Evolutionary conservation across 2,329 filamentous ascomycete species (phyloP), one percentile per base, ranked within the genome.

Genomic region (Sphaerostilbella broomeana): DNA sequence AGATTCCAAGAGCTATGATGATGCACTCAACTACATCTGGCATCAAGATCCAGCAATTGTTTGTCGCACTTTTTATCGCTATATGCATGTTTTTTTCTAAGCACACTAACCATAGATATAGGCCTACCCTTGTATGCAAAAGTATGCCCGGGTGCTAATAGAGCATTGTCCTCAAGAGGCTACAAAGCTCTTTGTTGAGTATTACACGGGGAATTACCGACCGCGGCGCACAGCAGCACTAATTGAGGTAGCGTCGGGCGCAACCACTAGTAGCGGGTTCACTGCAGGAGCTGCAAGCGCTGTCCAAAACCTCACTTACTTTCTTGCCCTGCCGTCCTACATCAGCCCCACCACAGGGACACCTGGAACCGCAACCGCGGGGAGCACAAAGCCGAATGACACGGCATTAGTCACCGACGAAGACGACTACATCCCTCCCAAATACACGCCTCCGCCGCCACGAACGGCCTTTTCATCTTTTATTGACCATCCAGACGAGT

Each of bases 401-500:
- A 65, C 65, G 3, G 64, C 70, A 13, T 65, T 78, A 15, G 55
- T 73, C 7, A 45, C 78, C 50, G 57, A 75, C 47, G 53, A 72
- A 45, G 58, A 79, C 30, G 59, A 68, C 35, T 53, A 61, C 20
- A 55, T 65, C 1, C 53, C 63, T 4, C 66, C 68, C 4, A 72
- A 77, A 47, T 98, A 98, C 61, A 79, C 77, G 5, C 72, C 84
- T 2, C 90, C 92, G 0, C 84, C 83, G 42, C 90, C 92, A 5
- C 73, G 90, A 45, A 88, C 83, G 2, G 90, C 92, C 0, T 98
- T 98, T 54, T 95, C 92, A 2, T 90, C 86, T 0, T 98, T 98
- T 54, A 89, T 98, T 44, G 90, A 95, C 53, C 89, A 95, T 56
- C 77, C 92, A 0, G 78, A 89, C 42, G 81, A 95, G 54, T 97